Evolutionary conservation across 2,329 filamentous ascomycete genomes (phyloP), one percentile per base, ranked within the genome.

Genomic region (Nothophaeocryptopus gaeumannii): DNA sequence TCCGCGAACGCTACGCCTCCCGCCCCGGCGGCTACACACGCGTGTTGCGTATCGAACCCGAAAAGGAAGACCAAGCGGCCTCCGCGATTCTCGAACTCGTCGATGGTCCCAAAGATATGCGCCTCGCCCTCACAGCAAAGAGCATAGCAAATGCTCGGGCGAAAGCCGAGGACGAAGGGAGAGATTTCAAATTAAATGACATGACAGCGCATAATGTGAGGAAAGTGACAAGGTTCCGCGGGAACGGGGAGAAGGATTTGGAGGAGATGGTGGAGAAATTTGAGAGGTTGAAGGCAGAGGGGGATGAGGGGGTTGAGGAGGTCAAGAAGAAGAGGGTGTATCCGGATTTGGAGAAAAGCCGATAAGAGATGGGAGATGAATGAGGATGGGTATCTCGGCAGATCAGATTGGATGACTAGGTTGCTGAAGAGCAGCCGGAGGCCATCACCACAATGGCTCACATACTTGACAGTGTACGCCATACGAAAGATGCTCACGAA

Each of bases 1-100:
- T 99, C 55, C 81, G 86, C 60, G 75, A 84, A 68, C 87, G 93
- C 62, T 99, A 97, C 73, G 74, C 79, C 39, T 67, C 78, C 46
- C 83, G 93, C 41, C 87, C 88, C 1, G 93, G 93, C 55, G 93
- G 93, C 48, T 99, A 97, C 78, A 99, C 93, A 13, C 88, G 93
- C 37, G 88, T 99, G 9, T 82, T 96, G 40, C 88, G 90, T 60
- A 90, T 95, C 58, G 92, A 97, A 72, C 88, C 93, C 50, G 81
- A 87, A 63, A 89, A 92, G 70, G 80, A 81, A 64, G 92, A 97
- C 70, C 89, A 96, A 74, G 92, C 88, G 8, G 82, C 85, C 56
- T 91, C 86, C 31, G 92, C 93, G 15, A 91, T 99, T 57, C 84
- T 99, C 40, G 90, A 97, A 73, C 81, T 99, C 30, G 91, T 99